Base-by-base conservation (phyloP, 495 filamentous ascomycete species). In the Pseudoneurospora amorphoporcata region DNA sequence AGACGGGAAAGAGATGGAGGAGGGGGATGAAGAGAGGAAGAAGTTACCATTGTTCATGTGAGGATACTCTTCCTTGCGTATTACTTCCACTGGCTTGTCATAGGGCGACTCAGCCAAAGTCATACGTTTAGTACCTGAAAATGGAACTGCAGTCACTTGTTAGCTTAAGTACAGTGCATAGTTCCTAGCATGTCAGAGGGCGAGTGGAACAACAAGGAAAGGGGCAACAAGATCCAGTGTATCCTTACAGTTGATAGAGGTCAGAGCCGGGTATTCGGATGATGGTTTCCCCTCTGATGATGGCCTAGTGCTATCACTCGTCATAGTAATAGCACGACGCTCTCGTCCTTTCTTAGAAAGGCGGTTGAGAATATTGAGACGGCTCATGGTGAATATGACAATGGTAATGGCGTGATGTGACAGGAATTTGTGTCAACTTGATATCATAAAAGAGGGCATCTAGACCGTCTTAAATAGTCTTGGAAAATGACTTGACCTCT, bases 11-110 rank as follows among this genome's bases (percentile, higher is more conserved):
- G 12, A 12, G 43, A 3, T 29, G 32, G 41, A 53, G 70, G 4
- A 19, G 8, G 19, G 5, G 4, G 38, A 47, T 41, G 35, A n/a
- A 40, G 8, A 1, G 8, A 68, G 40, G 78, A 47, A 17, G 4
- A 6, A 45, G 76, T 68, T 70, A 84, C 84, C 82, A 74, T 81
- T 73, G 72, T 78, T 85, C 83, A 86, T 86, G 72, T 86, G 84
- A 29, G 84, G 77, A 69, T 85, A 86, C 61, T 86, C 82, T 45
- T 82, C 79, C 69, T 83, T 72, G 17, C 84, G 80, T 69, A 85
- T 79, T 12, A 76, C 70, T 70, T 85, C 83, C 41, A 85, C 80
- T 23, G 83, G 78, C 47, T 73, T 78, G 42, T 75, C 74, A 69
- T 85, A 85, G 14, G 68, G 17, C 41, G 70, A 69, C 19, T 35